Base-by-base conservation (phyloP, 352 stramenopile species). In the Blastocystis sp. region DNA sequence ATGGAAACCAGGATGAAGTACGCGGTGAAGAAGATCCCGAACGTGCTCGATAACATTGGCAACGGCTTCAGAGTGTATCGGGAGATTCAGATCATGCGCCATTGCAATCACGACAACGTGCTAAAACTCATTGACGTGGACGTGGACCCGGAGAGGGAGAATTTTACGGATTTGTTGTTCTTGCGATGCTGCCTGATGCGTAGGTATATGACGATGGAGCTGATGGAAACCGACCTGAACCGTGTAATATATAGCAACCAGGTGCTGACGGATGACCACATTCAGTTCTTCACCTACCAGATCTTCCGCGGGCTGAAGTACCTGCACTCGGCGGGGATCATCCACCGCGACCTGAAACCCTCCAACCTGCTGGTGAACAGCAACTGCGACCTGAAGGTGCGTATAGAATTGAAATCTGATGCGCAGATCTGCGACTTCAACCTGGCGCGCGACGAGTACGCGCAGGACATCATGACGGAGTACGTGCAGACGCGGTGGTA, bases 321-420 rank as follows among this genome's bases (percentile, higher is more conserved):
- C 87, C 93, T 98, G 79, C 96, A 99, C 91, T 98, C 94, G 14
- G 95, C 94, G 9, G 95, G 96, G 76, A 95, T 99, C 0, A 93
- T 98, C 60, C 96, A 98, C 91, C 92, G 96, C 7, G 96, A 98
- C 88, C 90, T 99, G 43, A 98, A 98, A 89, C 93, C 94, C 4
- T 94, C 92, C 14, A 98, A 98, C 89, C 95, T 98, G 89, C 89
- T 98, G n/a, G 91, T 98, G 2, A 98, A 97, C 53, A 95, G 95
- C 89, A 95, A 97, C 76, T 98, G 96, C 60, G 95, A 97, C 48
- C 89, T 97, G 2, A 96, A 96, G 86, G 93, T 93, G 87, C 43
- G 88, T 65, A 10, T 89, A 23, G 40, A 23, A 17, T 2, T 17
- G 5, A n/a, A 21, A 48, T 45, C 7, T 59, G n/a, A 91, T 93